A percentile compares a stretch with the other conserved stretches of the same genome.
phyloP scores from a whole-genome alignment of 257 asterid genomes.

The Salvia hispanica region DNA sequence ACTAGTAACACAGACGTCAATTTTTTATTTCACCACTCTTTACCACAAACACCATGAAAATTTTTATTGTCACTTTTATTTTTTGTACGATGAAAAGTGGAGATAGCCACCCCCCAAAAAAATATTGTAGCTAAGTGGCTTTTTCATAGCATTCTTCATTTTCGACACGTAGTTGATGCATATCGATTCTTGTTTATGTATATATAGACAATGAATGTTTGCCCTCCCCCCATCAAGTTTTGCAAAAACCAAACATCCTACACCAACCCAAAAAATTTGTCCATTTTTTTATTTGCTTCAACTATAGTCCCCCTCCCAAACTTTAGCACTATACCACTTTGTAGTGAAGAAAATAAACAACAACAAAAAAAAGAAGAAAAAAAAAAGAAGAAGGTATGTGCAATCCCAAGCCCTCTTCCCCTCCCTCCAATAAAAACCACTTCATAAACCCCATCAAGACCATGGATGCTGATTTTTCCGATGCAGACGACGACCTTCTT shows the following conservation, averaged over 20 bases:
- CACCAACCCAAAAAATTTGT: conserved; percentile 32
- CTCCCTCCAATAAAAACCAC: conserved; percentile 52
- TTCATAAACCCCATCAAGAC: conserved; percentile 50
- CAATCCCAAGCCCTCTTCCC: conserved; percentile 71
- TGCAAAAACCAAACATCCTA: conserved; percentile 37
- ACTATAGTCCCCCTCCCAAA: conserved; percentile 20
- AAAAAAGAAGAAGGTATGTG: conserved; percentile 47
- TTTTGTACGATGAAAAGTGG: background rate
- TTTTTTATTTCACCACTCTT: conserved; percentile 21
- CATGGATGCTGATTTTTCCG: conserved; percentile 39
- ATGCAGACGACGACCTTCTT: conserved; percentile 50
- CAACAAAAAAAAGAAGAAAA: background rate
- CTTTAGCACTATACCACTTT: conserved; percentile 13
- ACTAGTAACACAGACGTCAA: conserved; percentile 37
- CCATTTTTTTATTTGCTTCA: conserved; percentile 6
- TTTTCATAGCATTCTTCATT: background rate
- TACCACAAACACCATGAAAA: background rate
- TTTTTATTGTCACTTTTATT: background rate
- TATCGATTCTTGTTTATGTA: conserved; percentile 44
- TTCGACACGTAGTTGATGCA: conserved; percentile 47
- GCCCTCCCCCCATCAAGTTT: conserved; percentile 56
- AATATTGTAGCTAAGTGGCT: no score
- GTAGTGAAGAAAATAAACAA: conserved; percentile 5
- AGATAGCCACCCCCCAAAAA: no score
- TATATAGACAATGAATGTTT: conserved; percentile 42